These are phyloP conservation scores for Brassica cretica DNA, from an alignment of 345 rosid genomes.

Conservation along the genomic window DNA sequence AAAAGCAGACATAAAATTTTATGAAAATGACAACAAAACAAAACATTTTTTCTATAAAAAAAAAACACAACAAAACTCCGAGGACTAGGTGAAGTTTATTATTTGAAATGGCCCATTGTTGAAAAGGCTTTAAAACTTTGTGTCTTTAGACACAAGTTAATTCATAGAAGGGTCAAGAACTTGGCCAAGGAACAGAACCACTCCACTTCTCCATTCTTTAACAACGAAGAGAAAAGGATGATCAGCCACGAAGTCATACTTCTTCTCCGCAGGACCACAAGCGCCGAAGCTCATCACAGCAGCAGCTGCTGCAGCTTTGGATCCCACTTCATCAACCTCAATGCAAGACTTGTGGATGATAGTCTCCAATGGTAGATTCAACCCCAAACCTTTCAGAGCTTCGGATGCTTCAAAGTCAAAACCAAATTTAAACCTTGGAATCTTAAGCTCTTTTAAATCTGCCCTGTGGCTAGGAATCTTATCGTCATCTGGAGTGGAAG, in stretches of 20 bases:
- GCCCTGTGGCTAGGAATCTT: background rate
- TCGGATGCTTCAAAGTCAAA: constrained; percentile 18
- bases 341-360: constrained; percentile 29
- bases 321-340: constrained; percentile 34
- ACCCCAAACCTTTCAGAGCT: constrained; percentile 22
- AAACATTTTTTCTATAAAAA: too few relatives aligned
- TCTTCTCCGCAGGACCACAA: background rate
- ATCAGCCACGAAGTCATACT: constrained; percentile 33
- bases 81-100: background rate
- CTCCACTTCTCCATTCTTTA: constrained; percentile 6
- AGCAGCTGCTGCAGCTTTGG: constrained; percentile 25
- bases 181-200: constrained; percentile 28
- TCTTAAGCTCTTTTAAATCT: background rate
- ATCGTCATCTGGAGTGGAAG: background rate
- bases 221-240: constrained; percentile 33
- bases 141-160: background rate
- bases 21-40: too few relatives aligned
- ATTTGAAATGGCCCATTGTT: background rate
- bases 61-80: background rate
- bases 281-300: rapidly evolving
- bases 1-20: background rate
- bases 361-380: background rate
- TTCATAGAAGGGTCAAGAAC: constrained; percentile 25
- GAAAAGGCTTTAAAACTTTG: background rate
- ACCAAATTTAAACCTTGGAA: constrained; percentile 25